Evolutionary conservation across 1,139 yeast species (phyloP), one percentile per base, ranked within the genome.

Genomic region (Casaregolazyma lundiana): DNA sequence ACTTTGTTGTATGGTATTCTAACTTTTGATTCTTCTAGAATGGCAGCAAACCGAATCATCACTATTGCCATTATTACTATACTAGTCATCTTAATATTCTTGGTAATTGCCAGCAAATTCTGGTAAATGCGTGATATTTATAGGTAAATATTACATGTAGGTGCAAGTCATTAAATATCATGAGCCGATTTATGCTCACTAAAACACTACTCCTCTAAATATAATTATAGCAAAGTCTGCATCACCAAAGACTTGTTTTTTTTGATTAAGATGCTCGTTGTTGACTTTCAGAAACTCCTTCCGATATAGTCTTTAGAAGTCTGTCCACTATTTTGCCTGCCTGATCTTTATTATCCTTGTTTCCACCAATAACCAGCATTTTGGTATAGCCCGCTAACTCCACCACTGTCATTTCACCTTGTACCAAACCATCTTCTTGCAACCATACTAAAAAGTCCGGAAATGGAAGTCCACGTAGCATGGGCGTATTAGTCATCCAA

Each of bases 51-150:
- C 67, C 84, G 89, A 66, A 76, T 90, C 57, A 87, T 94, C 52
- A 89, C 96, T 50, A 88, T 89, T 59, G 96, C 95, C n/a, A 92
- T 94, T 50, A 92, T 94, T 50, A 96, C 86, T 2, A 90, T 92
- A 13, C 76, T 94, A 60, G 80, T 92, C 5, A 63, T 92, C 48
- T 75, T 94, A 59, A 94, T 94, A 48, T 71, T 92, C 53, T 73
- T 94, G 55, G 97, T 90, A 19, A 73, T 92, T 53, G 89, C 87
- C 47, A 83, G 92, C 62, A 92, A 92, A 66, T 88, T 92, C 64
- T 77, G 83, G 78, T 84, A 58, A 46, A 5, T 26, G 15, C 32
- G 32, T 20, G n/a, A 19, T 19, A 19, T n/a, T 17, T 21, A 15
- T 20, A 18, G 13, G 18, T 21, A 15, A 37, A 26, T 26, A 26